Evolutionary conservation across 768 basidiomycete species (phyloP).

Genomic region (Hygrophorus russula): DNA sequence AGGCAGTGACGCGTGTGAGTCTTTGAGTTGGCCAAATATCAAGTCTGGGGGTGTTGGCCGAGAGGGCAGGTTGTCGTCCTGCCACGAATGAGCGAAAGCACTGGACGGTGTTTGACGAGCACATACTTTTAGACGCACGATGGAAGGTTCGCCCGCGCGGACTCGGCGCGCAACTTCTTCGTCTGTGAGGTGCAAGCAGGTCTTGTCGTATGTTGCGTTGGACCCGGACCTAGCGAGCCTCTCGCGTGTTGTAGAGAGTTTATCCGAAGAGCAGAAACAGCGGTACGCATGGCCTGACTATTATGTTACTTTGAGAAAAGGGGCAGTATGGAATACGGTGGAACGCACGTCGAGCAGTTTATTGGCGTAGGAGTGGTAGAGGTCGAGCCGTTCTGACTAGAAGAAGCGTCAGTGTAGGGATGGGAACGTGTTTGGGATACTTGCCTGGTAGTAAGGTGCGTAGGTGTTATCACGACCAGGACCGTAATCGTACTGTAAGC

Average conservation of each 20-base stretch:
- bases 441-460: conserved; percentile 82
- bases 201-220: conserved; percentile 76
- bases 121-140: conserved; percentile 82
- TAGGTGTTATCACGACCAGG: conserved; percentile 67
- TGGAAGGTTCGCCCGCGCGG: conserved; percentile 63
- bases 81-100: not conserved
- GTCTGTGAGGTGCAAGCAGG: conserved; percentile 76
- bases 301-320: not conserved
- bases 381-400: conserved; percentile 80
- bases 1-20: conserved; percentile 65
- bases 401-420: conserved; percentile 4
- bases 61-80: conserved; percentile 50
- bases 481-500: conserved; percentile 84
- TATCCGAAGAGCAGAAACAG: conserved; percentile 82
- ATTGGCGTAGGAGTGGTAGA: conserved; percentile 67
- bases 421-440: conserved; percentile 6
- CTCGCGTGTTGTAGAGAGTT: conserved; percentile 56
- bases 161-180: conserved; percentile 75
- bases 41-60: conserved; percentile 49
- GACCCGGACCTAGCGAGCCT: conserved; percentile 64
- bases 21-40: conserved; percentile 64
- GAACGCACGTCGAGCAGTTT: conserved; percentile 63
- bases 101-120: not conserved
- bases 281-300: conserved; percentile 87
- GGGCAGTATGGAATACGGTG: not conserved